These are phyloP conservation scores for Lasiosphaeris hirsuta DNA, from an alignment of 495 filamentous ascomycete species.

Conservation along the genomic window DNA sequence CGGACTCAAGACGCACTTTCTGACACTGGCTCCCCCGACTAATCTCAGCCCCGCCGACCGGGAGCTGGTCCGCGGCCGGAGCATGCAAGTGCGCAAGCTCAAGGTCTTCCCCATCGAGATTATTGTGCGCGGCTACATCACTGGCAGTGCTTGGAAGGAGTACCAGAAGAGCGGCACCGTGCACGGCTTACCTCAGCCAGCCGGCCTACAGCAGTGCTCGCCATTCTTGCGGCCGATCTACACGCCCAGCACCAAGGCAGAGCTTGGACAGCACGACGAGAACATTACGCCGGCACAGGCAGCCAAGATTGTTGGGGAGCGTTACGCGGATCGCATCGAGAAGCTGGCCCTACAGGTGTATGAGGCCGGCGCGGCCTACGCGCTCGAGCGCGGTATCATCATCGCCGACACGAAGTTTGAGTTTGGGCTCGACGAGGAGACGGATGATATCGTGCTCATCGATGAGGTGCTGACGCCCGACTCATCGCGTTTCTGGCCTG, in stretches of 20 bases:
- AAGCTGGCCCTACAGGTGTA: slow-evolving; percentile 70
- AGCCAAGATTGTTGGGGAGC: slow-evolving; percentile 64
- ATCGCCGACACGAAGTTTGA: slow-evolving; percentile 65
- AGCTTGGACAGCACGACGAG: slow-evolving; percentile 78
- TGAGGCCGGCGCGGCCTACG: slow-evolving; percentile 68
- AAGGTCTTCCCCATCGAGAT: slow-evolving; percentile 86
- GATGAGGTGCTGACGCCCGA: slow-evolving; percentile 91
- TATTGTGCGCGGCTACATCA: slow-evolving; percentile 86
- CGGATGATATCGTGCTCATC: slow-evolving; percentile 74
- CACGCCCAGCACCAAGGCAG: slow-evolving; percentile 89
- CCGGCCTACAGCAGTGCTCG: slow-evolving; percentile 68
- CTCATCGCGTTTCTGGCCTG: slow-evolving; percentile 85
- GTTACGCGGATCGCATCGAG: slow-evolving; percentile 72
- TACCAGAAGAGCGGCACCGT: slow-evolving; percentile 69
- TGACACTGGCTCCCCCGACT: slow-evolving; percentile 64
- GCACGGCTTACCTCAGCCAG: slow-evolving; percentile 66
- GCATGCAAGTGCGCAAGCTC: slow-evolving; percentile 78
- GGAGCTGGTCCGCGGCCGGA: slow-evolving; percentile 59
- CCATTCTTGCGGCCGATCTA: slow-evolving; percentile 71
- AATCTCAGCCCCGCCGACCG: slow-evolving; percentile 43
- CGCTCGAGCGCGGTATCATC: slow-evolving; percentile 75
- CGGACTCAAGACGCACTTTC: slow-evolving; percentile 69
- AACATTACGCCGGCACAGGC: slow-evolving; percentile 81
- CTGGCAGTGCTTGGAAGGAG: slow-evolving; percentile 87
- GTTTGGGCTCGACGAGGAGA: slow-evolving; percentile 67